phyloP scores from a whole-genome alignment of 2,329 filamentous ascomycete genomes.

The Emericellopsis atlantica region DNA sequence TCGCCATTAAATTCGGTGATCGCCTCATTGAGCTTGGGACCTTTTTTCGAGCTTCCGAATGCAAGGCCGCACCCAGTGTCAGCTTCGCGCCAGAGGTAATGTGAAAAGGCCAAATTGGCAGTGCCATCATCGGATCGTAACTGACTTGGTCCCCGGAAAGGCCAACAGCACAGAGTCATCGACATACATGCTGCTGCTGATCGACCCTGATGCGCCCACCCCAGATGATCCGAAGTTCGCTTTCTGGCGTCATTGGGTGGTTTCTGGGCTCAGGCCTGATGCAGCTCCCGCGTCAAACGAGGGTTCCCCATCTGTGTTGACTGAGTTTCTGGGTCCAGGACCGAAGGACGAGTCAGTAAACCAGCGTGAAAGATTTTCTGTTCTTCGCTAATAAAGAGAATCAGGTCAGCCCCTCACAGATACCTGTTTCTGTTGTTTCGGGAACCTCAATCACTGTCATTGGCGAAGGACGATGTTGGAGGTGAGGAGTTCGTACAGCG shows the following conservation, averaged over 20 bases:
- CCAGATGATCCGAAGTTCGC: slow-evolving; percentile 41
- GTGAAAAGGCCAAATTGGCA: background rate
- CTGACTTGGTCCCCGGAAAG: background rate
- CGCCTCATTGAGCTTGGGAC: slow-evolving; percentile 21
- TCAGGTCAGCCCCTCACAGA: slow-evolving; percentile 32
- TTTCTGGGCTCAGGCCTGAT: slow-evolving; percentile 23
- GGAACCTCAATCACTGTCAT: slow-evolving; percentile 19
- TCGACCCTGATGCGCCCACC: slow-evolving; percentile 42
- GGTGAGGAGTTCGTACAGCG: slow-evolving; percentile 32
- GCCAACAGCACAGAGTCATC: slow-evolving; percentile 1
- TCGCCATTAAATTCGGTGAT: slow-evolving; percentile 22
- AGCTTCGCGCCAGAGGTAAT: slow-evolving; percentile 19
- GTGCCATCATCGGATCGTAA: background rate
- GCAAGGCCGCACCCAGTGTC: slow-evolving; percentile 21
- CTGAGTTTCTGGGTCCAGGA: slow-evolving; percentile 28
- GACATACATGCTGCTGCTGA: slow-evolving; percentile 32
- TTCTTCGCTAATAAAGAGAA: no score
- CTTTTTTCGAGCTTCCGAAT: slow-evolving; percentile 24
- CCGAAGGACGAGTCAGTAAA: slow-evolving; percentile 26
- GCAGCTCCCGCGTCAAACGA: slow-evolving; percentile 10
- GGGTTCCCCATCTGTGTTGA: slow-evolving; percentile 18
- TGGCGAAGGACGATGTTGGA: slow-evolving; percentile 27
- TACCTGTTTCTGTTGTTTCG: slow-evolving; percentile 32
- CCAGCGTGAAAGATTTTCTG: no score
- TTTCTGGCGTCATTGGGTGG: slow-evolving; percentile 42